Conservation (phyloP, 1,284 basidiomycete species). For the Rhodotorula sp. region DNA sequence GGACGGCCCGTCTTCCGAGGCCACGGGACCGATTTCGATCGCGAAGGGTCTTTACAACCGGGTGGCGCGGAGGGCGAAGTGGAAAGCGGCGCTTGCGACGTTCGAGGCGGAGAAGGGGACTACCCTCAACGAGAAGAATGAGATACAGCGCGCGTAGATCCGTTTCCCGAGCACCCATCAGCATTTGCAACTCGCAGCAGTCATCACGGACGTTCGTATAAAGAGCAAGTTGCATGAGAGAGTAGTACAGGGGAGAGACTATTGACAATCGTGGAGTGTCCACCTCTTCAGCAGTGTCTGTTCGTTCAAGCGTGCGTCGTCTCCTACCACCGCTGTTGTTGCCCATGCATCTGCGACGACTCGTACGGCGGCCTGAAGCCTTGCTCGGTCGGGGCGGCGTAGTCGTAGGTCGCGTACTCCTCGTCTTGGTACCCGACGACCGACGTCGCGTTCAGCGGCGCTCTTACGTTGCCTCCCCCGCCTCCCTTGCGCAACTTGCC, state of each 20-base stretch:
- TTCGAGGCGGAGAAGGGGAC: not conserved
- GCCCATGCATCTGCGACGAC: not conserved
- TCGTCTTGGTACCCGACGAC: constrained; percentile 11
- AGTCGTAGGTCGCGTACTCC: constrained; percentile 1
- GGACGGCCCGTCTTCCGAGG: no score
- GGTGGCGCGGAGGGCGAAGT: not conserved
- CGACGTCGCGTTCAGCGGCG: not conserved
- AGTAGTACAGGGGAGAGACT: not conserved
- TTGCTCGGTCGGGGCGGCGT: not conserved
- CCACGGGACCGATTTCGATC: constrained; percentile 25
- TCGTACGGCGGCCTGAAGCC: not conserved
- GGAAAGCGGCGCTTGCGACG: not conserved
- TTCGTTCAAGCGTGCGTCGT: not conserved
- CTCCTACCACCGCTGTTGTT: not conserved
- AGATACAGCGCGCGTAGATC: not conserved
- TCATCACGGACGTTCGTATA: not conserved
- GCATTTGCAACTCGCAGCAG: no score
- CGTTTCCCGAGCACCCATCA: no score
- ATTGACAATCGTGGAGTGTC: not conserved
- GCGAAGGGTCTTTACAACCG: constrained; percentile 21
- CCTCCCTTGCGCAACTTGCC: constrained; percentile 8
- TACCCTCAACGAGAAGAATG: not conserved
- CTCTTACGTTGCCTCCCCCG: not conserved
- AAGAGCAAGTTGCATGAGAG: not conserved
- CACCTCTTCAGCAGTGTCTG: not conserved